phyloP scores from a whole-genome alignment of 441 rosid species.

The Kokia cookei region DNA sequence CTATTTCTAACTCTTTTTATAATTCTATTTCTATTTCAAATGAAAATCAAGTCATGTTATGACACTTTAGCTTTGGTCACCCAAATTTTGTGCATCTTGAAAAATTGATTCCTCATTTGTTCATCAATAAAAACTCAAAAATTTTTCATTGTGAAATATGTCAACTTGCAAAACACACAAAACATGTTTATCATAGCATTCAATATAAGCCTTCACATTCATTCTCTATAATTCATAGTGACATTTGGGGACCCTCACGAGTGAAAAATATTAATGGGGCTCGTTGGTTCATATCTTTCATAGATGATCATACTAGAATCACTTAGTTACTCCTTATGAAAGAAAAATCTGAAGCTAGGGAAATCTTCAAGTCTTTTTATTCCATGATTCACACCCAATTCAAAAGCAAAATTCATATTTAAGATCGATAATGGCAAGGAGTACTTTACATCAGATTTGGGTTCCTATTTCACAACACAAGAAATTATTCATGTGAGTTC shows the following conservation, averaged over 20 bases:
- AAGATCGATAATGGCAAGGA: not conserved
- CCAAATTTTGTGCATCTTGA: not conserved
- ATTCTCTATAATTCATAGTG: not conserved
- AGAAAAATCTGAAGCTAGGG: not conserved
- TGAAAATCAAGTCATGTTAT: not conserved
- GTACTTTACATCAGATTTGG: not conserved
- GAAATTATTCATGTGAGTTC: not conserved
- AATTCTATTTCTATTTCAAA: not conserved
- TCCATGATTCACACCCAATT: not conserved
- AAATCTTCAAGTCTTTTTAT: not conserved
- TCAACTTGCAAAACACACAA: not conserved
- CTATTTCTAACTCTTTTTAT: not conserved
- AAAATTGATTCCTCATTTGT: not conserved
- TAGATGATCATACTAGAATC: not conserved
- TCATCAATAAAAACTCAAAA: not conserved
- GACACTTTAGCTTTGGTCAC: not conserved
- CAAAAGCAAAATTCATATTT: not conserved
- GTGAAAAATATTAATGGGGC: not conserved
- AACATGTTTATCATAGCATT: not conserved
- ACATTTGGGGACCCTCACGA: not conserved
- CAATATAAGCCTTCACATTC: not conserved
- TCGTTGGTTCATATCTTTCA: not conserved
- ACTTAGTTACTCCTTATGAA: not conserved
- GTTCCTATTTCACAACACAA: not conserved
- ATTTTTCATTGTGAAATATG: not conserved